Evolutionary conservation across 805 yeast genomes (phyloP).

Genomic region (Komagataella ulmi): DNA sequence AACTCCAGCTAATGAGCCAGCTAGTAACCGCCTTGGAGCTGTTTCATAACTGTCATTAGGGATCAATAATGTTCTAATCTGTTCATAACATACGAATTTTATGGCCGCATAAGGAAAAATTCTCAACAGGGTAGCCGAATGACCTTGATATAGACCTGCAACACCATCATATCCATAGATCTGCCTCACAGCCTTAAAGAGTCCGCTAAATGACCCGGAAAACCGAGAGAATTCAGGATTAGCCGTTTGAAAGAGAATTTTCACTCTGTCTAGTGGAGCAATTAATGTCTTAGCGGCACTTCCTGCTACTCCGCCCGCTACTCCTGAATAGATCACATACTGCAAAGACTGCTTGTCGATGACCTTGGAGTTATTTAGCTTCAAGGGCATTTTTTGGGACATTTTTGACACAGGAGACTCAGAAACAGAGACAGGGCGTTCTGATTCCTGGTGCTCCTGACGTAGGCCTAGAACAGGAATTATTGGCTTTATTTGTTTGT

Average conservation of each 20-base stretch:
- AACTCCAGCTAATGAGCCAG: slow-evolving; percentile 88
- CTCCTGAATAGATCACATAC: slow-evolving; percentile 70
- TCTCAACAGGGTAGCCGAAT: slow-evolving; percentile 80
- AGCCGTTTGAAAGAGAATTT: slow-evolving; percentile 88
- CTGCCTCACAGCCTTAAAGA: slow-evolving; percentile 54
- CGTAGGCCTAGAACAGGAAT: neutral
- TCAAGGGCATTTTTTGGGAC: neutral
- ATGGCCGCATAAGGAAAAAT: slow-evolving; percentile 96
- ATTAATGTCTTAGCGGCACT: slow-evolving; percentile 90
- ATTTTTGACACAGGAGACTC: neutral
- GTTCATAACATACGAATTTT: slow-evolving; percentile 94
- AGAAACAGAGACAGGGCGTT: neutral
- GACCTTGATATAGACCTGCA: slow-evolving; percentile 85
- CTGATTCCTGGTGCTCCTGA: neutral
- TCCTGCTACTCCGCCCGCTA: slow-evolving; percentile 95
- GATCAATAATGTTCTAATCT: slow-evolving; percentile 65
- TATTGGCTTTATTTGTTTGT: neutral
- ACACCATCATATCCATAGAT: slow-evolving; percentile 63
- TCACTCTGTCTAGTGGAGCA: slow-evolving; percentile 92
- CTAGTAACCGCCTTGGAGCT: slow-evolving; percentile 61
- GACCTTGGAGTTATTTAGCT: neutral
- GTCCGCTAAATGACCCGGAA: slow-evolving; percentile 70
- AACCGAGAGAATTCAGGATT: slow-evolving; percentile 78
- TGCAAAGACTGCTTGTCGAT: slow-evolving; percentile 63
- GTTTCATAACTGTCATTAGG: slow-evolving; percentile 70